These are phyloP conservation scores for Spiromastix sp. DNA, from an alignment of 2,329 filamentous ascomycete species.

Conservation along the genomic window DNA sequence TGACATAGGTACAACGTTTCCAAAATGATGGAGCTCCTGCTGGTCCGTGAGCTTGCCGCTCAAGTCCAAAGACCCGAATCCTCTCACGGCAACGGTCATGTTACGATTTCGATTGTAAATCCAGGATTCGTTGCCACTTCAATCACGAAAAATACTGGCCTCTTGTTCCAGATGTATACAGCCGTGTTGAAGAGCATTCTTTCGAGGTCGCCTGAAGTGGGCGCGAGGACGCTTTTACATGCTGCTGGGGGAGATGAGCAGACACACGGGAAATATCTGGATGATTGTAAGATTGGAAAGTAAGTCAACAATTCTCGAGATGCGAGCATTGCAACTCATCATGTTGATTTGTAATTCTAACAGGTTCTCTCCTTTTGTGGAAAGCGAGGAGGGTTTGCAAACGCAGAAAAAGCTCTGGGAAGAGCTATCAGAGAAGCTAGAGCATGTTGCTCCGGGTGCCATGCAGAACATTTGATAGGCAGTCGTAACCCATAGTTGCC, in stretches of 20 bases:
- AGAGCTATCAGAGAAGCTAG: conserved; percentile 33
- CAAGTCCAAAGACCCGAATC: conserved; percentile 16
- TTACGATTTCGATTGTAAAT: conserved; percentile 26
- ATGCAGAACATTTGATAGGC: background rate
- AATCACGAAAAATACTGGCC: conserved; percentile 29
- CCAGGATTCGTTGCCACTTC: conserved; percentile 44
- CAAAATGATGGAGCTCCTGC: conserved; percentile 41
- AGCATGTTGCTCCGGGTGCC: conserved; percentile 32
- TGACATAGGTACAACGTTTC: conserved; percentile 36
- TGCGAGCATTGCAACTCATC: background rate
- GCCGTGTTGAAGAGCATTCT: conserved; percentile 24
- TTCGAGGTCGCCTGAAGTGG: conserved; percentile 38
- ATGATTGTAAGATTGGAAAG: conserved; percentile 20
- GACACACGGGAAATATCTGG: conserved; percentile 39
- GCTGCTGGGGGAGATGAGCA: conserved; percentile 29
- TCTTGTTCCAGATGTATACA: conserved; percentile 4
- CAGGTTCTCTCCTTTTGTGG: conserved; percentile 27
- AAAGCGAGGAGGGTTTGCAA: conserved; percentile 27
- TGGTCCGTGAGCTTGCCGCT: conserved; percentile 30
- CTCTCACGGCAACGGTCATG: conserved; percentile 39
- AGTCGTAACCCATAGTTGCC: too few species aligned
- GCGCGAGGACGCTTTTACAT: conserved; percentile 35
- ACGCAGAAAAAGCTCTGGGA: conserved; percentile 34
- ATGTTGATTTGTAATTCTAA: conserved; percentile 8
- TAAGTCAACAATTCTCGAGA: background rate